Conservation (phyloP, 2,329 filamentous ascomycete species). For the Alternaria panax region DNA sequence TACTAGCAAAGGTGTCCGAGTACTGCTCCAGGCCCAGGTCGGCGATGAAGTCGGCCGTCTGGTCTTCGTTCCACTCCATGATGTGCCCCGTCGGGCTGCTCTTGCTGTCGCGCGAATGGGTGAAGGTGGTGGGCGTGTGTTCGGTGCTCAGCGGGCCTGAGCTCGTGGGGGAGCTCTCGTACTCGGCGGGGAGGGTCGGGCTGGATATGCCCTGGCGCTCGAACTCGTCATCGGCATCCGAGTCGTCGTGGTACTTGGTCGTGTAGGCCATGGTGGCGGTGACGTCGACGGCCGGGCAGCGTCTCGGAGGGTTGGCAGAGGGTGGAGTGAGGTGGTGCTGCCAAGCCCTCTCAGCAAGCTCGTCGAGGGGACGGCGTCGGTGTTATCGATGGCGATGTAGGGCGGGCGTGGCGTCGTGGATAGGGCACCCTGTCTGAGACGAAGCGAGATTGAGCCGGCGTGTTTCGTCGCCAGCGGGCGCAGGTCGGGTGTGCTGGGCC, state of each 20-base stretch:
- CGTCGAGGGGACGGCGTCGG: constrained; percentile 26
- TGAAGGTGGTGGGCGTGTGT: constrained; percentile 81
- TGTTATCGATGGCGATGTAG: constrained; percentile 23
- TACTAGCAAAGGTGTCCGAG: constrained; percentile 82
- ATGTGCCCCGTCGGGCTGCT: constrained; percentile 77
- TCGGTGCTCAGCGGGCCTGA: constrained; percentile 75
- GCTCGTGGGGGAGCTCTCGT: constrained; percentile 73
- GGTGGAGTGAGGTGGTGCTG: constrained; percentile 25
- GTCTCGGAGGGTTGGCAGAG: constrained; percentile 15
- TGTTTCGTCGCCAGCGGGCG: constrained; percentile 37
- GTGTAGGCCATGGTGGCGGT: constrained; percentile 49
- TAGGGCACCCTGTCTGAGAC: constrained; percentile 43
- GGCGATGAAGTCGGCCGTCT: constrained; percentile 88
- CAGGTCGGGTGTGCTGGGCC: constrained; percentile 16
- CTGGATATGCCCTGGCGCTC: constrained; percentile 72
- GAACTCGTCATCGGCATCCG: constrained; percentile 79
- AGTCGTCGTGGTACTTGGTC: constrained; percentile 74
- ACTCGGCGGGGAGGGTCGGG: constrained; percentile 70
- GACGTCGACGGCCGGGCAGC: constrained; percentile 9
- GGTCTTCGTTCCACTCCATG: constrained; percentile 81
- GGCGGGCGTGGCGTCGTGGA: constrained; percentile 22
- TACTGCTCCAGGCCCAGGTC: constrained; percentile 84
- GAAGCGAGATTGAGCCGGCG: constrained; percentile 49
- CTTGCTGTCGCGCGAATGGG: constrained; percentile 68
- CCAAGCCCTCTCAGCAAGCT: constrained; percentile 33